Conservation (phyloP, 495 filamentous ascomycete genomes). For the Penicillium psychrofluorescens region DNA sequence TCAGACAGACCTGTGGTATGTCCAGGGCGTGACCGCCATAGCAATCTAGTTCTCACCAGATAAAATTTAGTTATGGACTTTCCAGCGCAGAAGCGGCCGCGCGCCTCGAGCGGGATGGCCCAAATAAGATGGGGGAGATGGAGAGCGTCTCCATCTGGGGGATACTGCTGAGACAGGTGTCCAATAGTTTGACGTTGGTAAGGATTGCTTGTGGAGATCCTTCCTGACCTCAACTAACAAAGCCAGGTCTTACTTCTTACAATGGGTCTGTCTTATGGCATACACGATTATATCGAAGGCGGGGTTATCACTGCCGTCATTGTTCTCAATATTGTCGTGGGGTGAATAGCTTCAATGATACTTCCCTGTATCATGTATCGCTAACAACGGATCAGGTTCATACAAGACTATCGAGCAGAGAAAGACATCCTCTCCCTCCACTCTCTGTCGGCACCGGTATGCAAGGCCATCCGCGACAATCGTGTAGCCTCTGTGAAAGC, state of each 20-base stretch:
- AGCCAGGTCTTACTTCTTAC: constrained; percentile 51
- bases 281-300: constrained; percentile 60
- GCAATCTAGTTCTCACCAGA: neutral
- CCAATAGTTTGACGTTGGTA: constrained; percentile 60
- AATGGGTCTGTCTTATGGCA: constrained; percentile 60
- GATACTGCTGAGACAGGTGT: constrained; percentile 54
- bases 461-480: constrained; percentile 42
- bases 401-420: constrained; percentile 60
- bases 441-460: constrained; percentile 51
- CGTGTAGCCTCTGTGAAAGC: constrained; percentile 42
- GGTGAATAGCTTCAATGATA: constrained; percentile 7
- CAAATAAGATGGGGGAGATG: constrained; percentile 52
- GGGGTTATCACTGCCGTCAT: constrained; percentile 59
- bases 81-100: constrained; percentile 43
- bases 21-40: neutral
- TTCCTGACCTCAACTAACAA: too few relatives aligned
- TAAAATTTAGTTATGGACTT: constrained; percentile 44
- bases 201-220: neutral
- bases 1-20: constrained; percentile 25
- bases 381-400: constrained; percentile 24
- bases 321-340: constrained; percentile 55
- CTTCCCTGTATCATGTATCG: too few relatives aligned
- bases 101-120: constrained; percentile 49
- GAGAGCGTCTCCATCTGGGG: constrained; percentile 46
- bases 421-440: constrained; percentile 66